phyloP scores from a whole-genome alignment of 495 filamentous ascomycete species.

The Hypoxylon lienhwacheense region DNA sequence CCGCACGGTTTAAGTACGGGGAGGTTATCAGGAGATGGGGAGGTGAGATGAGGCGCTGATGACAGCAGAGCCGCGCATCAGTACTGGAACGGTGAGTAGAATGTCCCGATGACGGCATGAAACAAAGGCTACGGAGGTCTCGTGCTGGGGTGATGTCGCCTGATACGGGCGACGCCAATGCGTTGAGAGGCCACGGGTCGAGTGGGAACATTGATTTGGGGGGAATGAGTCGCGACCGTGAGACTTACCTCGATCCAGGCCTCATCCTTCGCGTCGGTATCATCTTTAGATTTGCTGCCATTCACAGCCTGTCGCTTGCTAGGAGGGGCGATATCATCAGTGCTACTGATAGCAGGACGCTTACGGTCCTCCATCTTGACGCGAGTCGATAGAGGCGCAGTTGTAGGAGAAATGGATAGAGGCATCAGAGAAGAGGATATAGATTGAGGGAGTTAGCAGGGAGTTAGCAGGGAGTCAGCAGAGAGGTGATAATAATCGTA shows the following conservation, averaged over 20 bases:
- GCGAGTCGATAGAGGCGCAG: constrained; percentile 64
- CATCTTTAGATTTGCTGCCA: constrained; percentile 72
- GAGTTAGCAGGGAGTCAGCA: no score
- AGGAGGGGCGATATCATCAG: constrained; percentile 79
- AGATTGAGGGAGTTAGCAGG: no score
- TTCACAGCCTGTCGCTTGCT: constrained; percentile 85
- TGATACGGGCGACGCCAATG: not conserved
- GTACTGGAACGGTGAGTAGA: constrained; percentile 41
- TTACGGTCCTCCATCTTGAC: constrained; percentile 98
- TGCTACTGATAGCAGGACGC: constrained; percentile 72
- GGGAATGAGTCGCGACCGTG: constrained; percentile 19
- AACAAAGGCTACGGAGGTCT: constrained; percentile 31
- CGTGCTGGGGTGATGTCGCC: constrained; percentile 21
- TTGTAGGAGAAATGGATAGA: constrained; percentile 70
- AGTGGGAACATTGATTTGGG: constrained; percentile 8
- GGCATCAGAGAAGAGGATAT: constrained; percentile 65
- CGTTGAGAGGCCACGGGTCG: constrained; percentile 17
- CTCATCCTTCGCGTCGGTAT: constrained; percentile 80
- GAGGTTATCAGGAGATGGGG: constrained; percentile 23
- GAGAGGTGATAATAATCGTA: constrained; percentile 11
- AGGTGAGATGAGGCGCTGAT: constrained; percentile 26
- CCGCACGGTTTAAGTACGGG: constrained; percentile 20
- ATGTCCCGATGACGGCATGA: constrained; percentile 28
- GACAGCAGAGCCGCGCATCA: constrained; percentile 37
- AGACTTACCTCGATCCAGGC: constrained; percentile 73